Evolutionary conservation across 495 filamentous ascomycete species (phyloP).

Genomic region (Gamarada debralockiae): DNA sequence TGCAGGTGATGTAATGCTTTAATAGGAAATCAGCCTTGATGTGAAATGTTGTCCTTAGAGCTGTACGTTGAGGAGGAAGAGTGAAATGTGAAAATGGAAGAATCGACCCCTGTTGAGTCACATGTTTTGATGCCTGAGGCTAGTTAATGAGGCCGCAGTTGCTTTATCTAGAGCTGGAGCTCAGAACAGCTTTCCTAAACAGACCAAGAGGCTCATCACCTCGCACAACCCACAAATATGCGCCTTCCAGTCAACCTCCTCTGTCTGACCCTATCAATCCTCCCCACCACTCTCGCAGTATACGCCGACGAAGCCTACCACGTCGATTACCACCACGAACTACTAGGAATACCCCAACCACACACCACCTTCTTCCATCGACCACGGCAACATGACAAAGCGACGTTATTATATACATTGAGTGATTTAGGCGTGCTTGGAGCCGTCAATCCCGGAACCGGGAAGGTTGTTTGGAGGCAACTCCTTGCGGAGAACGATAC

Average conservation of each 20-base stretch:
- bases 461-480: conserved; percentile 83
- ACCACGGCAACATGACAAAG: conserved; percentile 73
- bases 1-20: no score
- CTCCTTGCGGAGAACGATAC: conserved; percentile 33
- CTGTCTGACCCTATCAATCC: conserved; percentile 18
- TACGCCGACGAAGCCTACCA: conserved; percentile 88
- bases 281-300: conserved; percentile 56
- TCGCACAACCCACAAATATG: conserved; percentile 12
- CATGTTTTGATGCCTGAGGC: no score
- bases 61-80: no score
- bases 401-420: conserved; percentile 86
- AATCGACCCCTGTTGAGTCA: no score
- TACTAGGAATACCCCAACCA: conserved; percentile 76
- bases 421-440: conserved; percentile 78
- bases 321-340: conserved; percentile 88
- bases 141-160: no score
- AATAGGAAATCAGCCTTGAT: no score
- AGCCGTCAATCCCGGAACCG: conserved; percentile 85
- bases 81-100: no score
- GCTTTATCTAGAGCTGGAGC: no score
- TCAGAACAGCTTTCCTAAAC: no score
- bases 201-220: not conserved
- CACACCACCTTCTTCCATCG: conserved; percentile 93
- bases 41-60: no score
- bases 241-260: conserved; percentile 23